A percentile compares a stretch with the other conserved stretches of the same genome.
phyloP scores from a whole-genome alignment of 306 rosid genomes.

The Delonix regia region DNA sequence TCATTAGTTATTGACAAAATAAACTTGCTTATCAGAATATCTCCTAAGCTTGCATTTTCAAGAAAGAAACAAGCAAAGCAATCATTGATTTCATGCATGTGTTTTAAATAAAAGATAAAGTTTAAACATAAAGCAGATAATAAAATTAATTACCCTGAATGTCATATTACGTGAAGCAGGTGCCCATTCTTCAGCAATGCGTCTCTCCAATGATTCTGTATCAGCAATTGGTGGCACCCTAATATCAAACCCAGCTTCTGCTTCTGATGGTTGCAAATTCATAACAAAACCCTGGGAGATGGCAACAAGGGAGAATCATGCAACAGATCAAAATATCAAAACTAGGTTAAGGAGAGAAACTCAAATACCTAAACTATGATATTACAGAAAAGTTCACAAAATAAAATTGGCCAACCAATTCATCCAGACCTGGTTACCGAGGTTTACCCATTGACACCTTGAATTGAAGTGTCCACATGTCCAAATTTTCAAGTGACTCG shows the following conservation, averaged over 20 bases:
- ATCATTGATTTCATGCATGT: background rate
- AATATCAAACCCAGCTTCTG: constrained; percentile 94
- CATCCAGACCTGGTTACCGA: background rate
- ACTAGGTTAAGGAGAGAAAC: background rate
- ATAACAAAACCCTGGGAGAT: constrained; percentile 88
- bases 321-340: background rate
- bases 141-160: constrained; percentile 53
- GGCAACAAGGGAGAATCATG: constrained; percentile 15
- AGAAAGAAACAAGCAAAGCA: constrained; percentile 19
- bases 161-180: constrained; percentile 85
- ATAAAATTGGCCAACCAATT: background rate
- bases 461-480: background rate
- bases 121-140: constrained; percentile 24
- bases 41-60: constrained; percentile 2
- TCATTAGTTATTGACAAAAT: background rate
- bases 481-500: background rate
- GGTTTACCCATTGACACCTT: background rate
- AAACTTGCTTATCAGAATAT: background rate
- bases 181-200: constrained; percentile 80
- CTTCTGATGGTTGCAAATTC: constrained; percentile 99
- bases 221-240: constrained; percentile 86
- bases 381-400: background rate
- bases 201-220: constrained; percentile 55
- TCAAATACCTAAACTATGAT: background rate
- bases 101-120: background rate